phyloP scores from a whole-genome alignment of 179 eudicot genomes.

The Sideroxylon spinosum region DNA sequence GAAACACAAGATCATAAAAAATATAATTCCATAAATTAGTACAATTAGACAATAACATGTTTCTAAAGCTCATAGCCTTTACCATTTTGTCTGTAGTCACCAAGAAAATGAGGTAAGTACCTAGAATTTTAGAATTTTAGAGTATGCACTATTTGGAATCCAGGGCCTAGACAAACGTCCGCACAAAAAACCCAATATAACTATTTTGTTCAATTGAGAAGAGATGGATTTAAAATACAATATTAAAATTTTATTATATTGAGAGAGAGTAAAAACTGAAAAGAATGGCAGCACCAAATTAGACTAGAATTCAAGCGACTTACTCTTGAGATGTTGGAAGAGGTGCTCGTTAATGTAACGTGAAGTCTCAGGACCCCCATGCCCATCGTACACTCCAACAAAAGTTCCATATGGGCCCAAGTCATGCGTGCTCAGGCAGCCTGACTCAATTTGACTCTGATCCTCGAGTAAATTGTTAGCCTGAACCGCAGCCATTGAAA shows the following conservation, averaged over 20 bases:
- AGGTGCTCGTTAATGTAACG: slow-evolving; percentile 76
- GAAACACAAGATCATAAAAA: neutral
- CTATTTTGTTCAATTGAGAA: neutral
- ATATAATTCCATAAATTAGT: neutral
- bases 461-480: slow-evolving; percentile 94
- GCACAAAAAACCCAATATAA: neutral
- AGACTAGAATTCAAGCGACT: slow-evolving; percentile 23
- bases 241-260: neutral
- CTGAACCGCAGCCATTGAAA: slow-evolving; percentile 97
- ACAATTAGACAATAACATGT: neutral
- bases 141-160: neutral
- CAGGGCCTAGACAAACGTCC: neutral
- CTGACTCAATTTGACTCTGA: slow-evolving; percentile 94
- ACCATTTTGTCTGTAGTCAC: too few relatives aligned
- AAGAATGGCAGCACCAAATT: neutral
- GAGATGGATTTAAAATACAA: slow-evolving; percentile 2
- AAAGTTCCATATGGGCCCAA: slow-evolving; percentile 86
- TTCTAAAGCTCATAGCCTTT: neutral
- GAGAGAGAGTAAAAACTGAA: neutral
- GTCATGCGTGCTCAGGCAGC: slow-evolving; percentile 65
- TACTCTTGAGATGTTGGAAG: slow-evolving; percentile 83
- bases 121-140: neutral
- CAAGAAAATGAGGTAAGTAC: too few relatives aligned
- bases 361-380: slow-evolving; percentile 95
- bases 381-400: slow-evolving; percentile 91